Base-by-base conservation (phyloP, 306 rosid species). In the Prunus davidiana region DNA sequence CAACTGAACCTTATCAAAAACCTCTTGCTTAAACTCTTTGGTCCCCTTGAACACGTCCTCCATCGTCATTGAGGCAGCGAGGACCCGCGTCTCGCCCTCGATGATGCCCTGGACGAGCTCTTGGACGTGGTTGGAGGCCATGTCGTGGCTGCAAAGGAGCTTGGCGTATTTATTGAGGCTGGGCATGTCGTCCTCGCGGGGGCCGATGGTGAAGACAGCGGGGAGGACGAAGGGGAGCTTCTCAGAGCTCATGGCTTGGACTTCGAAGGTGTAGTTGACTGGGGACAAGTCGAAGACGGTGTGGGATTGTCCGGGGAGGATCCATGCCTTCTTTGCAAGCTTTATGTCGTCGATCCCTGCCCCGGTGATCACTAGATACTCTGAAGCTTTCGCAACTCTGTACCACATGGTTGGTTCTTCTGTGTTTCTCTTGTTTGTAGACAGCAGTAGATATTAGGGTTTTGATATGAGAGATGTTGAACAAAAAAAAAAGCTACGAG, bases 171-270 rank as follows among this genome's bases (percentile, higher is more conserved):
- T 78, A 22, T 76, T 74, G 28, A 86, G 87, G 56, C 81, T 52
- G 0, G 43, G 28, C 0, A 11, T 12, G 10, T 88, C 84, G 9
- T 86, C 80, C 0, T 57, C 69, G 6, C 75, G 72, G 2, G 92
- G 89, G 10, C 90, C 87, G 9, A 90, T 84, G 2, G 90, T 89
- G 82, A 89, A 89, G n/a, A 87, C 91, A 0, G 90, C 79, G 0
- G 87, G 95, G 49, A 88, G 89, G 13, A 84, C 2, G 58, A 90
- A 90, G n/a, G 92, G 88, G 3, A 90, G 92, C 78, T 88, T 90
- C 74, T 90, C 88, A 6, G 86, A 84, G 25, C 88, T 86, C 96
- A 86, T 90, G 34, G 95, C 95, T 47, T 90, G 89, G 4, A 88
- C 89, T 10, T 90, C 73, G 77, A 90, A 86, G 51, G 90, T 90